These are phyloP conservation scores for Bombardia bombarda DNA, from an alignment of 495 filamentous ascomycete genomes.

Conservation along the genomic window DNA sequence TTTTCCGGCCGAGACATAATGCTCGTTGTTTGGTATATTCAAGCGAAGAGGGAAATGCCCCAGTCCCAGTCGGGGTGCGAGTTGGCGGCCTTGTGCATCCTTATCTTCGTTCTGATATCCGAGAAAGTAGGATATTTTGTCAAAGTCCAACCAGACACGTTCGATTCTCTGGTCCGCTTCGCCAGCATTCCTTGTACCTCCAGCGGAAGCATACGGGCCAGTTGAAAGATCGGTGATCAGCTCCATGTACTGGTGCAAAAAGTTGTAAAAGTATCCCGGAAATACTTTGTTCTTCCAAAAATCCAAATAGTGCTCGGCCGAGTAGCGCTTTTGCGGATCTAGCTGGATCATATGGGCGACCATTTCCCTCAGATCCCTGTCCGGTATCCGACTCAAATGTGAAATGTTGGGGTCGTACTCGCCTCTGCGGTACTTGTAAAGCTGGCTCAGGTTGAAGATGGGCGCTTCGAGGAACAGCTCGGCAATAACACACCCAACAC, in stretches of 20 bases:
- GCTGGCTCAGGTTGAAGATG: conserved; percentile 85
- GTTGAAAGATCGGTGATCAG: conserved; percentile 90
- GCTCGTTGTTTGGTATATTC: conserved; percentile 79
- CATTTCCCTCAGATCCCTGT: conserved; percentile 78
- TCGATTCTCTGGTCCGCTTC: conserved; percentile 92
- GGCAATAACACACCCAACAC: conserved; percentile 92
- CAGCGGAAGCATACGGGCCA: conserved; percentile 56
- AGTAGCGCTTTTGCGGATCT: conserved; percentile 83
- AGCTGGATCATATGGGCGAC: conserved; percentile 92
- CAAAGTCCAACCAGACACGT: conserved; percentile 86
- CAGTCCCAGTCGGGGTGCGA: conserved; percentile 37
- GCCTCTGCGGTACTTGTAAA: conserved; percentile 86
- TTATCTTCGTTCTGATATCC: conserved; percentile 52
- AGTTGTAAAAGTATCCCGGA: conserved; percentile 92
- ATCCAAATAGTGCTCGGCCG: conserved; percentile 89
- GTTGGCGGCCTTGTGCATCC: conserved; percentile 19
- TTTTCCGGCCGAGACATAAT: conserved; percentile 41
- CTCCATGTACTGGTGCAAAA: conserved; percentile 95
- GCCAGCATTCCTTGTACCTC: conserved; percentile 57
- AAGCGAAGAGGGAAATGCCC: conserved; percentile 67
- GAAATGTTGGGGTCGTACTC: conserved; percentile 83
- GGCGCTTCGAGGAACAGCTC: conserved; percentile 94
- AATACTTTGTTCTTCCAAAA: conserved; percentile 90
- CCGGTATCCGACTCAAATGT: conserved; percentile 78
- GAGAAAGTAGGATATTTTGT: conserved; percentile 92